Base-by-base conservation (phyloP, 208 protist genomes). In the Trypanosoma boissoni region DNA sequence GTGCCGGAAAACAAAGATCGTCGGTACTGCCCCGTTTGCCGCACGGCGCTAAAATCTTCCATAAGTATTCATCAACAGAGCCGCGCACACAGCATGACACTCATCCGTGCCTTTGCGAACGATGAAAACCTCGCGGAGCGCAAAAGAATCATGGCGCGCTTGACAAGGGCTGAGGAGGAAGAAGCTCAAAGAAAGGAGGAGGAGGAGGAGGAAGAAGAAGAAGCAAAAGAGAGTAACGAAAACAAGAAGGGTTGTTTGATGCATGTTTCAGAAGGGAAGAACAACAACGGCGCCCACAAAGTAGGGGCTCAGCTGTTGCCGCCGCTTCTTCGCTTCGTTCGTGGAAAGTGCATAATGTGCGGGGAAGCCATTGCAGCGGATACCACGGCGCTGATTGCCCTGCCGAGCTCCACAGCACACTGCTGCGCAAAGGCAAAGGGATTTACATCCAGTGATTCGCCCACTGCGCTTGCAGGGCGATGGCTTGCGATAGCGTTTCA, bases 1-100 rank as follows among this genome's bases (percentile, higher is more conserved):
- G 41, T 24, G 8, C 8, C n/a, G 50, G 14, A 39, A 28, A n/a
- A 48, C 31, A 49, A 16, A 8, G 9, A 18, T 26, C 41, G 27
- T 2, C n/a, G 44, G n/a, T 62, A 53, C 31, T 62, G 56, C 20
- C 14, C 44, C 16, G 56, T 62, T 16, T 62, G 56, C 27, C 43
- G 52, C 31, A 12, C 23, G 21, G 23, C 29, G 16, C 20, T 43
- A 3, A 62, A 34, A 28, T 18, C 39, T 2, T 59, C 54, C 23
- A 46, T 28, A 26, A 0, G 12, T 18, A 29, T 26, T 3, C 54
- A 50, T 1, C 54, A 59, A 37, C 20, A 37, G 41, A 42, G 39
- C n/a, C 50, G 52, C 24, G 43, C 21, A 2, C 56, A 62, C 34
- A 43, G 36, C 21, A 52, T 50, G 44, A 28, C 46, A 36, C 29